Conservation (phyloP, 345 rosid species). For the Gossypium mustelinum region DNA sequence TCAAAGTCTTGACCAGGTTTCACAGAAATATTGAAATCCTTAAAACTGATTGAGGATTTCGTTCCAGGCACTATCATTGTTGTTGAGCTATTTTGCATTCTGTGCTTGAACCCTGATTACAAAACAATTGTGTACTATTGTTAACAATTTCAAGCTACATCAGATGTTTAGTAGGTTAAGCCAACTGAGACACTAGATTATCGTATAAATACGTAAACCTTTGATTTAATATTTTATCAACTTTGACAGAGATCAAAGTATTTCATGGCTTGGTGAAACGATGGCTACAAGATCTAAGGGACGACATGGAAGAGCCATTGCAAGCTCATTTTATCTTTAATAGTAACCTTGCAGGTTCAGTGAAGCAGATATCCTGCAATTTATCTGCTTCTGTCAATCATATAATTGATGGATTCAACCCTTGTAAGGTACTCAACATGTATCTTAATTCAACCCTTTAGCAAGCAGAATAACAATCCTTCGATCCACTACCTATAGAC, state of each 20-base stretch:
- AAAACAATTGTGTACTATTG: neutral
- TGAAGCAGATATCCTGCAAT: constrained; percentile 65
- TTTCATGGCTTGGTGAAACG: constrained; percentile 62
- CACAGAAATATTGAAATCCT: neutral
- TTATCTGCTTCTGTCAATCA: constrained; percentile 43
- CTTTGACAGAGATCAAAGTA: constrained; percentile 48
- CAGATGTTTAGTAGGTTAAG: neutral
- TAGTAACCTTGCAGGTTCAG: constrained; percentile 45
- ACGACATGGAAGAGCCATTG: constrained; percentile 62
- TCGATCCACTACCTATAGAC: constrained; percentile 39
- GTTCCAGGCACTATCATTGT: neutral
- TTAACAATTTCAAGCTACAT: neutral
- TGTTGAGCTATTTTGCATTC: neutral
- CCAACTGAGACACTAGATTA: neutral
- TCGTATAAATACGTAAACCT: neutral
- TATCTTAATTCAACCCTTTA: constrained; percentile 4
- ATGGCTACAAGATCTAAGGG: constrained; percentile 75
- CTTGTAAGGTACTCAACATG: constrained; percentile 49
- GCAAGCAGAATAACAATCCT: neutral
- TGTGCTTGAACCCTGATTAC: neutral
- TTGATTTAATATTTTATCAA: constrained; percentile 6
- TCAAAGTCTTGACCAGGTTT: neutral
- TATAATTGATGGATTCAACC: constrained; percentile 53
- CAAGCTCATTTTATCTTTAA: constrained; percentile 63
- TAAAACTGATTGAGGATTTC: neutral